Evolutionary conservation across 441 rosid species (phyloP).

Genomic region (Jatropha podagrica): DNA sequence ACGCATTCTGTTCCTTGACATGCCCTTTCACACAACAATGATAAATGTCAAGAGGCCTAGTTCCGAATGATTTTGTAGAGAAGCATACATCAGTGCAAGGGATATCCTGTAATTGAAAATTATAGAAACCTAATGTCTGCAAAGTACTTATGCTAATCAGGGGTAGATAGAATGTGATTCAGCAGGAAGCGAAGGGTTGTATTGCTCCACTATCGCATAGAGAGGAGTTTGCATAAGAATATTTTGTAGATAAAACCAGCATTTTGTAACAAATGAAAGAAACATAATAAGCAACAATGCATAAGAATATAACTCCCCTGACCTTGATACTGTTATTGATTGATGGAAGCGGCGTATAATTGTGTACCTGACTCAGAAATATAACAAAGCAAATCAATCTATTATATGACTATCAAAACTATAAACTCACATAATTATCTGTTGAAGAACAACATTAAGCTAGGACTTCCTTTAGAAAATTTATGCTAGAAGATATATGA

Average conservation of each 20-base stretch:
- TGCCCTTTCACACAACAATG: not conserved
- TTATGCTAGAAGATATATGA: not conserved
- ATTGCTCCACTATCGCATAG: not conserved
- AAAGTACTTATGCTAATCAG: not conserved
- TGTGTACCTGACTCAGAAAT: conserved; percentile 56
- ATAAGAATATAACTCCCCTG: conserved; percentile 7
- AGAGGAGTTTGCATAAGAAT: no score
- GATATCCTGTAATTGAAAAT: not conserved
- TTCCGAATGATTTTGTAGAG: not conserved
- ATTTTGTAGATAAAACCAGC: not conserved
- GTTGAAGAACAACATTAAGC: not conserved
- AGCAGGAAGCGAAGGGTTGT: not conserved
- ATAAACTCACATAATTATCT: not conserved
- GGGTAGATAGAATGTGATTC: not conserved
- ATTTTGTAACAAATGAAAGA: not conserved
- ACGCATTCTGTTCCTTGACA: not conserved
- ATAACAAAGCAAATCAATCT: conserved; percentile 19
- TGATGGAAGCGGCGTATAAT: conserved; percentile 77
- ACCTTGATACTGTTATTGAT: conserved; percentile 89
- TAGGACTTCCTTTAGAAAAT: not conserved
- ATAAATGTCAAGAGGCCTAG: not conserved
- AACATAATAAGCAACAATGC: not conserved
- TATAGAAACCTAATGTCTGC: not conserved
- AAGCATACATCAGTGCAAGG: not conserved
- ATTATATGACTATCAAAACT: not conserved